A percentile compares a stretch with the other conserved stretches of the same genome.
phyloP scores from a whole-genome alignment of 2,329 filamentous ascomycete genomes.

The Phyllosticta citrichinensis region DNA sequence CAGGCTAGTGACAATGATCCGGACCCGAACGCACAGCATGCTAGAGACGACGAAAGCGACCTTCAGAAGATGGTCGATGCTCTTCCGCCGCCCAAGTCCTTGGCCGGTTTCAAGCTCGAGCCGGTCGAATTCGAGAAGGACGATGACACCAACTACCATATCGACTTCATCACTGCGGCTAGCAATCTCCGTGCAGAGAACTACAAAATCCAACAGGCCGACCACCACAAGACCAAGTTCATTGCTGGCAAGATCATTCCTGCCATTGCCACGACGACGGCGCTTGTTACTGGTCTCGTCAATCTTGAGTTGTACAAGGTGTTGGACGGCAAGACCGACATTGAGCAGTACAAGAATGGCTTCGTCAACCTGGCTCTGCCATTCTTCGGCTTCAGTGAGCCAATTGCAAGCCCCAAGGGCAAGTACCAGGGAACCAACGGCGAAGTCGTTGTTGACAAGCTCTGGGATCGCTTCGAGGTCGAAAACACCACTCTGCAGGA shows the following conservation, averaged over 20 bases:
- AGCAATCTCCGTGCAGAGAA: constrained; percentile 96
- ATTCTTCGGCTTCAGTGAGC: constrained; percentile 98
- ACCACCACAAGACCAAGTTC: constrained; percentile 98
- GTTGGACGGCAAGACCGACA: constrained; percentile 87
- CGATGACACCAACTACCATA: constrained; percentile 94
- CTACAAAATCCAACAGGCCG: constrained; percentile 89
- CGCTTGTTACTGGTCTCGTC: constrained; percentile 87
- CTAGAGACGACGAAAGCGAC: constrained; percentile 62
- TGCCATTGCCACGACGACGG: constrained; percentile 94
- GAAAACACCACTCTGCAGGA: constrained; percentile 75
- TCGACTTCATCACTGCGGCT: constrained; percentile 96
- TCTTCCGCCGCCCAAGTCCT: constrained; percentile 66
- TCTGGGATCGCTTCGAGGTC: constrained; percentile 96
- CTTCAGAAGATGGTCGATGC: constrained; percentile 60
- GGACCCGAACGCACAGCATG: constrained; percentile 66
- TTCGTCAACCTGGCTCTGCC: constrained; percentile 94
- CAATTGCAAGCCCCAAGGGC: constrained; percentile 86
- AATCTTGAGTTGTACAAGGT: constrained; percentile 93
- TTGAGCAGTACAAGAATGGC: constrained; percentile 98
- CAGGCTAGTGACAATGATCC: constrained; percentile 93
- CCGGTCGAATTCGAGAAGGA: constrained; percentile 99
- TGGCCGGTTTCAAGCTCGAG: constrained; percentile 80
- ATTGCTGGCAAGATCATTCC: constrained; percentile 99
- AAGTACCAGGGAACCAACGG: constrained; percentile 72
- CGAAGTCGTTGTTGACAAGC: constrained; percentile 77